These are phyloP conservation scores for Jaenimonas drosophilae DNA, from an alignment of 208 protist genomes.

Conservation along the genomic window DNA sequence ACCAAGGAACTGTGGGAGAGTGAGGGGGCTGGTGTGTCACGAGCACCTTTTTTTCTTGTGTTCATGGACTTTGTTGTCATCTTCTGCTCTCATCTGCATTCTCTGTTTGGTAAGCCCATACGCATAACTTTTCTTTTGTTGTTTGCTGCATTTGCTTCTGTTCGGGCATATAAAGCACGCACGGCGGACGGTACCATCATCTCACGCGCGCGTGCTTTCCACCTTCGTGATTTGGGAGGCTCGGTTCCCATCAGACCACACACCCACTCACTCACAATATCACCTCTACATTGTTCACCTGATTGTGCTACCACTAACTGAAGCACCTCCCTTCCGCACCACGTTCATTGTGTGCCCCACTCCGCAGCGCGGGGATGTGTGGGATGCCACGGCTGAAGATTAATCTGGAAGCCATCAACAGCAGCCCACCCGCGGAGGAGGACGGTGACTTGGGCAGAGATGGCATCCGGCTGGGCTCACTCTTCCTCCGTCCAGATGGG, in stretches of 20 bases:
- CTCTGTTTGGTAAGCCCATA: neutral
- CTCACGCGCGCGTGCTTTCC: too few relatives aligned
- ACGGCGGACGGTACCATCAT: too few relatives aligned
- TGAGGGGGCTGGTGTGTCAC: conserved; percentile 2
- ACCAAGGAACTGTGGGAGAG: too few relatives aligned
- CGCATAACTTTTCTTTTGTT: neutral
- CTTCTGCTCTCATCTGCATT: conserved; percentile 2
- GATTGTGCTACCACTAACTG: neutral
- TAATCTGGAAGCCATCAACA: conserved; percentile 60
- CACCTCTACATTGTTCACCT: too few relatives aligned
- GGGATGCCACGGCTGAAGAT: conserved; percentile 38
- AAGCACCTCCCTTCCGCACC: neutral
- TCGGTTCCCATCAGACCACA: too few relatives aligned
- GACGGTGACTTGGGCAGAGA: conserved; percentile 32
- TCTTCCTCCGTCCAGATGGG: conserved; percentile 69
- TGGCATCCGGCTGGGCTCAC: conserved; percentile 54
- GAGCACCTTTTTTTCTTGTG: neutral
- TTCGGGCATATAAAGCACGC: neutral
- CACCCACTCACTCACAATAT: too few relatives aligned
- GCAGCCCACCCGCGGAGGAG: conserved; percentile 14
- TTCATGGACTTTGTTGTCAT: conserved; percentile 1
- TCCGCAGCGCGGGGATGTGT: neutral
- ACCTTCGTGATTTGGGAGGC: too few relatives aligned
- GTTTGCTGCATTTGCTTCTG: neutral
- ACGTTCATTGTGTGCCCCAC: neutral